Percentiles rank a stretch among this genome's conserved stretches.
phyloP scores from a whole-genome alignment of 1,284 basidiomycete genomes.

The Boletellus deceptivus region DNA sequence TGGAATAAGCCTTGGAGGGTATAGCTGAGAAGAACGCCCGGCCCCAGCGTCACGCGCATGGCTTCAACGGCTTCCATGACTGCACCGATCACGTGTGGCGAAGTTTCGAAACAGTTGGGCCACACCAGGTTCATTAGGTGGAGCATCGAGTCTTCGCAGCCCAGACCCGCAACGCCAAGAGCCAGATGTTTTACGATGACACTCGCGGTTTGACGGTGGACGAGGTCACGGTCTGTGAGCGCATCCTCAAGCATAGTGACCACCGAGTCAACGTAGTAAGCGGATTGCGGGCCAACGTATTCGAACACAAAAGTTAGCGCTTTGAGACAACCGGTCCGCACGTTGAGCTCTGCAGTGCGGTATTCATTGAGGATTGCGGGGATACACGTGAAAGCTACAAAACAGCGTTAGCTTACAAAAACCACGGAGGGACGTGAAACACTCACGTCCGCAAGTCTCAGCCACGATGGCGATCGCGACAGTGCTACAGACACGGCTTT shows the following conservation, averaged over 20 bases:
- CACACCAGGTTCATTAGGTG: constrained; percentile 98
- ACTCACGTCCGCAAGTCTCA: constrained; percentile 93
- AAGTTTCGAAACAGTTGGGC: constrained; percentile 99
- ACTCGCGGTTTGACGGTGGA: constrained; percentile 96
- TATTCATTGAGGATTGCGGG: constrained; percentile 99
- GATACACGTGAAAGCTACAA: constrained; percentile 92
- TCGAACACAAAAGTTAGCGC: constrained; percentile 98
- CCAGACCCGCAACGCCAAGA: constrained; percentile 93
- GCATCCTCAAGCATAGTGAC: constrained; percentile 98
- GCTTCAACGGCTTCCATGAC: constrained; percentile 95
- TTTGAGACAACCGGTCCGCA: constrained; percentile 98
- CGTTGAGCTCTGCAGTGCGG: constrained; percentile 96
- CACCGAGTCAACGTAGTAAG: constrained; percentile 97
- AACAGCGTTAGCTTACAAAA: constrained; percentile 18
- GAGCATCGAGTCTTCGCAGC: constrained; percentile 96
- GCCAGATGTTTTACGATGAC: constrained; percentile 99
- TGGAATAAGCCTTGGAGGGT: constrained; percentile 93
- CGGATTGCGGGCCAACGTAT: constrained; percentile 99
- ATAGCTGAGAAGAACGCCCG: constrained; percentile 89
- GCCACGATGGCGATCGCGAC: constrained; percentile 98
- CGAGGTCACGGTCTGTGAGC: constrained; percentile 95
- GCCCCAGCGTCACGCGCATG: constrained; percentile 94
- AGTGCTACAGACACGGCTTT: constrained; percentile 97
- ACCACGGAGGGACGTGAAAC: constrained; percentile 3
- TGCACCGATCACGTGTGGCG: constrained; percentile 96